phyloP scores from a whole-genome alignment of 2,329 filamentous ascomycete genomes.

The Ceratocystis cacaofunesta region DNA sequence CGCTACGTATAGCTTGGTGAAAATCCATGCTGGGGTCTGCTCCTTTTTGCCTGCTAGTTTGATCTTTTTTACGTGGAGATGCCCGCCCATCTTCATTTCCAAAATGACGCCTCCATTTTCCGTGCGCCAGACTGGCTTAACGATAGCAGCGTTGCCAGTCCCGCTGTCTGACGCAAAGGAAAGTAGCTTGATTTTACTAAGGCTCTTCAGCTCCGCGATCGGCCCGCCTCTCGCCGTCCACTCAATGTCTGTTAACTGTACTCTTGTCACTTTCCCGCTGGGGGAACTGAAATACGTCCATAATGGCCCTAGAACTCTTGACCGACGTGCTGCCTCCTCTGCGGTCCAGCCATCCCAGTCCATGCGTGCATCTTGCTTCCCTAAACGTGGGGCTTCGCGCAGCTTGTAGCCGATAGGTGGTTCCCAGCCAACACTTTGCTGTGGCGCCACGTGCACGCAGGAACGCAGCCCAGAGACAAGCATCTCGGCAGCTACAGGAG shows the following conservation, averaged over 20 bases:
- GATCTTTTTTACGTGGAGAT: slow-evolving; percentile 23
- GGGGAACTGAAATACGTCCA: slow-evolving; percentile 37
- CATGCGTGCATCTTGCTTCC: slow-evolving; percentile 46
- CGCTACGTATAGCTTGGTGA: background rate
- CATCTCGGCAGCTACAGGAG: slow-evolving; percentile 51
- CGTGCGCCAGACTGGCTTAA: background rate
- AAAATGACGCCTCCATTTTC: slow-evolving; percentile 20
- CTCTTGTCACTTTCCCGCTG: background rate
- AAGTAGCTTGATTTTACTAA: background rate
- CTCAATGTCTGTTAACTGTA: slow-evolving; percentile 7
- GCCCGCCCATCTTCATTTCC: slow-evolving; percentile 17
- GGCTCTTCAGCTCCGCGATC: background rate
- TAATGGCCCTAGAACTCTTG: slow-evolving; percentile 46
- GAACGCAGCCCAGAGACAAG: slow-evolving; percentile 50
- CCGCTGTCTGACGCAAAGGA: background rate
- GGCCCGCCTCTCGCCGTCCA: background rate
- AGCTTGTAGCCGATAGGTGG: background rate
- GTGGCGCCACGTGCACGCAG: slow-evolving; percentile 50
- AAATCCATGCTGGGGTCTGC: slow-evolving; percentile 18
- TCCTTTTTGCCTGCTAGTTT: slow-evolving; percentile 25
- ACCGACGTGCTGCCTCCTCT: slow-evolving; percentile 41
- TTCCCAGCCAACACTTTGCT: slow-evolving; percentile 17
- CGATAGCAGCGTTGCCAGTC: background rate
- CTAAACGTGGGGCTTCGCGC: slow-evolving; percentile 58
- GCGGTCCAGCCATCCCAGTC: slow-evolving; percentile 40